Base-by-base conservation (phyloP, 306 rosid genomes). In the Senna siamea region DNA sequence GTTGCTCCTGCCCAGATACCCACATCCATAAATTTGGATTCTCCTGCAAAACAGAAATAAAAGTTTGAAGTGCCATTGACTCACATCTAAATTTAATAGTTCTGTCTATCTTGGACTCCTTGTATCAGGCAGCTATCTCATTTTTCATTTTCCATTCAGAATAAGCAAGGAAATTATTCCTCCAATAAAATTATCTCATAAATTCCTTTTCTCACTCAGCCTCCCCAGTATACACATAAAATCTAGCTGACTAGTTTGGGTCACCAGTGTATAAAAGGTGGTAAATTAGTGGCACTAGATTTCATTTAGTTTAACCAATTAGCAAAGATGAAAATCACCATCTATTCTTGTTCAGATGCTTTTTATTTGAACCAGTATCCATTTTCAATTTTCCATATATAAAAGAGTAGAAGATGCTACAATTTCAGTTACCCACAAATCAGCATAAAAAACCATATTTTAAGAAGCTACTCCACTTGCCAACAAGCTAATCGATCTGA, bases 21-120 rank as follows among this genome's bases (percentile, higher is more conserved):
- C 98, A 93, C 78, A 75, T 89, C 98, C 96, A 93, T 63, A 93
- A 80, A 82, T 91, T 91, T 34, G 98, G 98, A 76, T 93, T 91
- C 79, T 93, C 96, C 98, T 91, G 81, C 43, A 83, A 30, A 77
- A 66, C 37, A 64, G 75, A 82, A 32, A 53, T 26, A 56, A 2
- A 7, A 73, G 38, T 62, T 71, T 71, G 9, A 69, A 52, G 19
- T 43, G 69, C 18, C 57, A 50, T 0, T 5, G 48, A 76, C 43
- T 22, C 51, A 20, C 70, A 44, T 20, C 11, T 19, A 7, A 52
- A 52, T 8, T 9, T 18, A 78, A 52, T 38, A 38, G 19, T 55
- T 38, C 9, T 15, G 37, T 43, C 60, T 72, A 43, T 15, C 51
- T 7, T 18, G 53, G 66, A 66, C 41, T 30, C 64, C 15, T 26